Conservation (phyloP, 805 yeast species). For the Isabelozyma rhagii region DNA sequence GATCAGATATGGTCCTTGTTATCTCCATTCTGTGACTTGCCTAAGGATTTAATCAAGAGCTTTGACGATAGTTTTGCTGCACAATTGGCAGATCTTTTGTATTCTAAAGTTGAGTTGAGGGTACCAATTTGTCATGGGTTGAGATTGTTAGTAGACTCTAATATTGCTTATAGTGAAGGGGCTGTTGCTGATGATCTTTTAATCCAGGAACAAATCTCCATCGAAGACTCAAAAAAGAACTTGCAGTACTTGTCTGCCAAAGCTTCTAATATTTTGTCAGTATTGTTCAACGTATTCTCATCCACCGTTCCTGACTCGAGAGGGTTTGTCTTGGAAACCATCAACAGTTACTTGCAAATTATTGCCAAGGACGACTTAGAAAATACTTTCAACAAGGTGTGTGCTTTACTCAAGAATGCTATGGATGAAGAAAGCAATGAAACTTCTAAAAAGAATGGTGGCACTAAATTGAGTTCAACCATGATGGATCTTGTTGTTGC, state of each 20-base stretch:
- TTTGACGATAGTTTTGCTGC: constrained; percentile 81
- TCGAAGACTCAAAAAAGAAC: constrained; percentile 51
- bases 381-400: constrained; percentile 80
- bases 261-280: constrained; percentile 77
- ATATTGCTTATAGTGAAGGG: constrained; percentile 59
- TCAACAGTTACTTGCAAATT: constrained; percentile 74
- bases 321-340: constrained; percentile 80
- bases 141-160: constrained; percentile 74
- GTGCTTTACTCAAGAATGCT: constrained; percentile 71
- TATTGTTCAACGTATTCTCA: constrained; percentile 87
- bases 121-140: constrained; percentile 81
- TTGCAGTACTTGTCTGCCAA: constrained; percentile 61
- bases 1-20: constrained; percentile 92
- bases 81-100: constrained; percentile 66
- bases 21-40: constrained; percentile 86
- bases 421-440: constrained; percentile 54
- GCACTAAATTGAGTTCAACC: constrained; percentile 65
- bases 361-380: constrained; percentile 65
- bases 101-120: constrained; percentile 72
- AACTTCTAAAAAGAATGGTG: constrained; percentile 26
- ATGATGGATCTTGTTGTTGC: constrained; percentile 89
- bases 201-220: constrained; percentile 59
- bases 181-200: constrained; percentile 54
- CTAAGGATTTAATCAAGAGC: constrained; percentile 61
- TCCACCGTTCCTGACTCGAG: constrained; percentile 83